Evolutionary conservation across 306 rosid genomes (phyloP).

Genomic region (Prunus mongolica): DNA sequence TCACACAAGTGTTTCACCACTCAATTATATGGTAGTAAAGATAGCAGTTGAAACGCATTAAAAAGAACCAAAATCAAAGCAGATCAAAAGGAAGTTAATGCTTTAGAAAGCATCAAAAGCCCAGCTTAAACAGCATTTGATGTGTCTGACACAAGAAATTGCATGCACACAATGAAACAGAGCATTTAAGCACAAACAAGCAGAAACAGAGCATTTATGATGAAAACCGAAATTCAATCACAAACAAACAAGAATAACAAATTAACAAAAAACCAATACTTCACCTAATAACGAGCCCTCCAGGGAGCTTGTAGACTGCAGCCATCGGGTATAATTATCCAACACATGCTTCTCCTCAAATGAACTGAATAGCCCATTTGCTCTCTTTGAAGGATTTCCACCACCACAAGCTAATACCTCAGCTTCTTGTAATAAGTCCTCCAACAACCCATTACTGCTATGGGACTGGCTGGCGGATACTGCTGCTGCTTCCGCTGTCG

Average conservation of each 20-base stretch:
- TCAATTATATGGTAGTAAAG: too few relatives aligned
- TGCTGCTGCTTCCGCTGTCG: background rate
- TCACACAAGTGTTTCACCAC: too few relatives aligned
- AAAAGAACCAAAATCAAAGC: background rate
- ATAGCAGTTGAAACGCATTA: background rate
- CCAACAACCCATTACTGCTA: conserved; percentile 33
- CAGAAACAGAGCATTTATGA: background rate
- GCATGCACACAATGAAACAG: background rate
- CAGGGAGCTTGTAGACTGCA: conserved; percentile 31
- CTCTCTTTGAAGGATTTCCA: conserved; percentile 28
- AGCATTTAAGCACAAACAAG: background rate
- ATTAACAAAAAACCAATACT: background rate
- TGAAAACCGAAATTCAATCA: too few relatives aligned
- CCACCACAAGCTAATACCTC: conserved; percentile 32
- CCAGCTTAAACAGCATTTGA: too few relatives aligned
- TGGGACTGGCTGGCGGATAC: background rate
- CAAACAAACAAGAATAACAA: background rate
- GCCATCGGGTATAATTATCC: conserved; percentile 38
- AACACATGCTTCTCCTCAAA: conserved; percentile 39
- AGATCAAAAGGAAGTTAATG: background rate
- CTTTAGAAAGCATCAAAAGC: too few relatives aligned
- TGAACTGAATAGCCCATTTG: conserved; percentile 23
- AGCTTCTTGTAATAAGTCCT: conserved; percentile 56
- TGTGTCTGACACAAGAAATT: background rate
- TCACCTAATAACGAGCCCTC: conserved; percentile 35